A percentile compares a stretch with the other conserved stretches of the same genome.
Evolutionary conservation across 148 eudicot genomes (phyloP).

Genomic region (Rhododendron molle): DNA sequence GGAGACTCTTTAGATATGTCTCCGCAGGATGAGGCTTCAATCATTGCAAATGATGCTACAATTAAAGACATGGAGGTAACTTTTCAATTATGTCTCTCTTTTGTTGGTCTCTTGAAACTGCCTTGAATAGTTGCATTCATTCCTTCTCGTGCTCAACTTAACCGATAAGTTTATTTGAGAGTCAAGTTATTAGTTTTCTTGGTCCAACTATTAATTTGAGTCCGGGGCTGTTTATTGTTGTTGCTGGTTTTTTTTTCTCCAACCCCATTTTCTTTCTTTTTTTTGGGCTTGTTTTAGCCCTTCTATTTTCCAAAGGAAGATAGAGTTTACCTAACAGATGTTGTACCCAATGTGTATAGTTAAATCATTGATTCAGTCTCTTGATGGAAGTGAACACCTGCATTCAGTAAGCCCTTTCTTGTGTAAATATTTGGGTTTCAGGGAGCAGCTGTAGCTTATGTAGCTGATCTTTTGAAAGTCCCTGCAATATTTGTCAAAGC

Average conservation of each 20-base stretch:
- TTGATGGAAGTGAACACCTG: background rate
- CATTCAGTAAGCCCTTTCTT: background rate
- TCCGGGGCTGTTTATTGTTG: background rate
- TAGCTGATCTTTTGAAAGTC: constrained; percentile 78
- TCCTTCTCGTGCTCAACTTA: background rate
- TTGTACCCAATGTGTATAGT: background rate
- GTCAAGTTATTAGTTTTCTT: background rate
- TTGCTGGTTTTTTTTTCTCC: background rate
- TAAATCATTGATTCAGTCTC: background rate
- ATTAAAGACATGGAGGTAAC: constrained; percentile 93
- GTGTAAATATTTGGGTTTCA: constrained; percentile 28
- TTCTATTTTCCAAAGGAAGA: background rate
- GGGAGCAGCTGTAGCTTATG: constrained; percentile 97
- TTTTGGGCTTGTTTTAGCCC: background rate
- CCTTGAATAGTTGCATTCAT: background rate
- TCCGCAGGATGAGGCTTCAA: constrained; percentile 77
- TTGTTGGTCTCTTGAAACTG: background rate
- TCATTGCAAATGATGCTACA: constrained; percentile 74
- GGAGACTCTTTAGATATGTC: constrained; percentile 95
- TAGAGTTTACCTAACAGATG: background rate
- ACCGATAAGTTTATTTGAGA: background rate
- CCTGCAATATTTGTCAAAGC: constrained; percentile 89
- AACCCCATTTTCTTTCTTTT: background rate
- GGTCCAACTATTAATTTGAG: background rate
- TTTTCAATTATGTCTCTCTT: background rate